These are phyloP conservation scores for Glycine soja DNA, from an alignment of 306 rosid genomes.

Conservation along the genomic window DNA sequence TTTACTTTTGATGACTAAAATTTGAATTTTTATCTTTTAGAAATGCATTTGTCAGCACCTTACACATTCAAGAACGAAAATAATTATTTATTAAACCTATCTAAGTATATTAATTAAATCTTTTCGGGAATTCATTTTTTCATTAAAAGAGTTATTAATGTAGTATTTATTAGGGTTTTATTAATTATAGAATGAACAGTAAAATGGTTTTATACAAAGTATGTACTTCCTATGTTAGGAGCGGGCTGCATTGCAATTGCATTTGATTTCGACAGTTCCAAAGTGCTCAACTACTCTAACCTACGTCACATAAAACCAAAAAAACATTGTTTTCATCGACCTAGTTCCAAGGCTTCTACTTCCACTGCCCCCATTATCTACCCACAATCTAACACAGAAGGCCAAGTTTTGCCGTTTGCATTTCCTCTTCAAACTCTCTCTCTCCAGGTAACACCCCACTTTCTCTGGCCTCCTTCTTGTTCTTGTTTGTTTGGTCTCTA, in stretches of 20 bases:
- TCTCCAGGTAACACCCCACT: slow-evolving; percentile 53
- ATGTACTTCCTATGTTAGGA: too few relatives aligned
- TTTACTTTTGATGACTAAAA: too few relatives aligned
- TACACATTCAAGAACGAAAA: too few relatives aligned
- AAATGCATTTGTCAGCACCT: too few relatives aligned
- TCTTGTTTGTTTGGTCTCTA: neutral
- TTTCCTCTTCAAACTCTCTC: slow-evolving; percentile 6
- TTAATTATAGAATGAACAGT: too few relatives aligned
- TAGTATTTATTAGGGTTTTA: too few relatives aligned
- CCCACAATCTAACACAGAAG: slow-evolving; percentile 6
- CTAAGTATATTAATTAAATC: too few relatives aligned
- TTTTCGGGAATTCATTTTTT: too few relatives aligned
- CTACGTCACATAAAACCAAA: slow-evolving; percentile 41
- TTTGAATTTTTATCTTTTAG: too few relatives aligned
- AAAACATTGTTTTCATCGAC: slow-evolving; percentile 57
- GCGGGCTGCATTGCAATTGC: neutral
- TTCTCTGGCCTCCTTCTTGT: neutral
- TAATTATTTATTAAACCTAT: too few relatives aligned
- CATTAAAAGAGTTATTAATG: too few relatives aligned
- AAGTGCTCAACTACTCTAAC: slow-evolving; percentile 44
- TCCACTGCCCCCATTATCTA: slow-evolving; percentile 24
- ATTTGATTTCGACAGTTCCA: slow-evolving; percentile 41
- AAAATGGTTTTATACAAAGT: too few relatives aligned
- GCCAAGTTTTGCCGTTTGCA: neutral
- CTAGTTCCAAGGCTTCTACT: slow-evolving; percentile 5